Percentiles rank a stretch among this genome's conserved stretches.
Evolutionary conservation across 345 rosid genomes (phyloP).

Genomic region (Eucalyptus dawsonii): DNA sequence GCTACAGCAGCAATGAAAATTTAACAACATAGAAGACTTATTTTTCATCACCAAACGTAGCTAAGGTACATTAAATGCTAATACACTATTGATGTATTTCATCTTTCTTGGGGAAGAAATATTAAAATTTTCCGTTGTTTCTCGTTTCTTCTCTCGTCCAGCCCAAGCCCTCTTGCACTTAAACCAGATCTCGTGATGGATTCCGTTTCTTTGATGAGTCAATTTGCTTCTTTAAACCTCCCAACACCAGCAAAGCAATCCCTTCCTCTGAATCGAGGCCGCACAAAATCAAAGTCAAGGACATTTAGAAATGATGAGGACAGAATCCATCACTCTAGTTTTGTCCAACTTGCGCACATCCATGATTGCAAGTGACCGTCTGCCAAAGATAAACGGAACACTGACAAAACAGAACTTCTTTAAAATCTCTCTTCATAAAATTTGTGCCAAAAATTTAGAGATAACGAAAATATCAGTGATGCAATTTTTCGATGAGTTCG

Average conservation of each 20-base stretch:
- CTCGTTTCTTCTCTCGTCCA: no score
- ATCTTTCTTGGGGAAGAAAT: not conserved
- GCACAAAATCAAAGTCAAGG: not conserved
- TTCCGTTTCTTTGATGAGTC: not conserved
- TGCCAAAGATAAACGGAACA: not conserved
- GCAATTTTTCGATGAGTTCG: fast-evolving
- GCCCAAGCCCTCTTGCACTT: no score
- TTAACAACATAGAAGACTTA: no score
- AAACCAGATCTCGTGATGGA: not conserved
- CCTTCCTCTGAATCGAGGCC: not conserved
- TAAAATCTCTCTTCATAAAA: not conserved
- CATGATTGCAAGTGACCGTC: not conserved
- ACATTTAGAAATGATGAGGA: not conserved
- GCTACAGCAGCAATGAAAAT: no score
- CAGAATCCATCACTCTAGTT: not conserved
- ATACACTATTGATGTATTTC: no score
- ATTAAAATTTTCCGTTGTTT: no score
- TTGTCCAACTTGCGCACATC: not conserved
- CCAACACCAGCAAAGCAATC: not conserved
- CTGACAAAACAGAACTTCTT: not conserved
- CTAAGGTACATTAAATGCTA: no score
- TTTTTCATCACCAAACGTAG: no score
- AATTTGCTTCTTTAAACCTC: not conserved
- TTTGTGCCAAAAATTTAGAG: not conserved
- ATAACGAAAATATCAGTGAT: not conserved